Evolutionary conservation across 352 stramenopile species (phyloP).

Genomic region (Phytophthora multivora): DNA sequence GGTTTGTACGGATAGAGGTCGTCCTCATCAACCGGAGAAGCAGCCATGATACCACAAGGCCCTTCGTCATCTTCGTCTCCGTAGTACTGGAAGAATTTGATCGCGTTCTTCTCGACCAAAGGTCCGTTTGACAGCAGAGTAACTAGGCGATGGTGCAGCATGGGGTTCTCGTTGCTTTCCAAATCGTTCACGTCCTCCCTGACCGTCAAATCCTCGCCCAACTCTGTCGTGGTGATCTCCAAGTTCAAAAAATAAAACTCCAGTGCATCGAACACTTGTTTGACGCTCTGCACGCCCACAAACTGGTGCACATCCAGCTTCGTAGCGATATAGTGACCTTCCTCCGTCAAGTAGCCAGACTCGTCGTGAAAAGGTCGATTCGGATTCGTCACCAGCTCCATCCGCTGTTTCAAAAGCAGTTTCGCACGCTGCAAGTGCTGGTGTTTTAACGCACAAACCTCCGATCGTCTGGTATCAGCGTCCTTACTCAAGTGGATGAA

Average conservation of each 20-base stretch:
- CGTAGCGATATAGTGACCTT: conserved; percentile 37
- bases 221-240: conserved; percentile 46
- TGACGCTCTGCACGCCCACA: conserved; percentile 29
- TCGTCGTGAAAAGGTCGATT: conserved; percentile 37
- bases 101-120: conserved; percentile 42
- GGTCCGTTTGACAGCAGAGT: conserved; percentile 24
- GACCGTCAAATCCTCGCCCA: conserved; percentile 40
- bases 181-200: conserved; percentile 45
- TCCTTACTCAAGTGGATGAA: conserved; percentile 34
- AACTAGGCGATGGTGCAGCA: conserved; percentile 40
- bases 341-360: conserved; percentile 38
- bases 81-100: conserved; percentile 37
- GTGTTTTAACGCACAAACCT: conserved; percentile 38
- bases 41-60: conserved; percentile 29
- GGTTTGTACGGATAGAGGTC: conserved; percentile 36
- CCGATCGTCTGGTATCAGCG: conserved; percentile 16
- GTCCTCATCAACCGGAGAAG: conserved; percentile 33
- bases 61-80: conserved; percentile 4
- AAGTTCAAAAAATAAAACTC: conserved; percentile 51
- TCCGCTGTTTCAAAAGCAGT: conserved; percentile 35
- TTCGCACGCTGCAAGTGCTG: conserved; percentile 36
- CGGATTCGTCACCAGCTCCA: conserved; percentile 29
- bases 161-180: conserved; percentile 16
- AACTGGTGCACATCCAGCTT: conserved; percentile 58
- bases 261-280: conserved; percentile 48